phyloP scores from a whole-genome alignment of 768 basidiomycete species.

The Mycena alexandri region DNA sequence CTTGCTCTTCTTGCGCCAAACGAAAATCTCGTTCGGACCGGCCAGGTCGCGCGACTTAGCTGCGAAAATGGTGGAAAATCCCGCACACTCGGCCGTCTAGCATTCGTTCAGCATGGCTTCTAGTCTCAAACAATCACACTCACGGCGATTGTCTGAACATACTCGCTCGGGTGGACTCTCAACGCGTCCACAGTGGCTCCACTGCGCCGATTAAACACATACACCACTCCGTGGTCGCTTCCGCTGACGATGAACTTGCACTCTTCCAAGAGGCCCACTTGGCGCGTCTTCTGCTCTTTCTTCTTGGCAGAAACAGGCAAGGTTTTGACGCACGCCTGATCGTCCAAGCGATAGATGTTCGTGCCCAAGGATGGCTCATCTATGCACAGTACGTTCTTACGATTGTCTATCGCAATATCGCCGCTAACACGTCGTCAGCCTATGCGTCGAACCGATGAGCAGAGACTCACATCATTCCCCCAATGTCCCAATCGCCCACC shows the following conservation, averaged over 20 bases:
- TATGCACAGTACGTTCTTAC: constrained; percentile 24
- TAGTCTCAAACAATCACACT: constrained; percentile 16
- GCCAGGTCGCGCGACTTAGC: constrained; percentile 27
- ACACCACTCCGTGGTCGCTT: constrained; percentile 39
- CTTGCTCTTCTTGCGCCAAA: constrained; percentile 28
- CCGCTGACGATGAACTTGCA: constrained; percentile 29
- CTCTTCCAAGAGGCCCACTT: constrained; percentile 31
- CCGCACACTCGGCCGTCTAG: constrained; percentile 29
- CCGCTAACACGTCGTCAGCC: constrained; percentile 22
- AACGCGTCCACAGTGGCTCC: constrained; percentile 26
- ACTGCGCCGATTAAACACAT: constrained; percentile 33
- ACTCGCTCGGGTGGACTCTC: constrained; percentile 26
- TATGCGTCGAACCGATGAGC: constrained; percentile 5
- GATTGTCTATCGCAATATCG: constrained; percentile 24
- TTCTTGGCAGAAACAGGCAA: constrained; percentile 32
- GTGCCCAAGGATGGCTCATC: constrained; percentile 26
- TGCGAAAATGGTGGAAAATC: constrained; percentile 25
- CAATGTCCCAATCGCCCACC: constrained; percentile 27
- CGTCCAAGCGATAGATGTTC: constrained; percentile 26
- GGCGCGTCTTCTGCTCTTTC: constrained; percentile 18
- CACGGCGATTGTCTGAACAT: constrained; percentile 33
- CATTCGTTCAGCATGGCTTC: constrained; percentile 9
- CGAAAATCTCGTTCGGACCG: constrained; percentile 21
- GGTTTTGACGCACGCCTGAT: constrained; percentile 24
- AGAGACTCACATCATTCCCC: constrained; percentile 37